Base-by-base conservation (phyloP, 345 rosid species). In the Hibiscus trionum region DNA sequence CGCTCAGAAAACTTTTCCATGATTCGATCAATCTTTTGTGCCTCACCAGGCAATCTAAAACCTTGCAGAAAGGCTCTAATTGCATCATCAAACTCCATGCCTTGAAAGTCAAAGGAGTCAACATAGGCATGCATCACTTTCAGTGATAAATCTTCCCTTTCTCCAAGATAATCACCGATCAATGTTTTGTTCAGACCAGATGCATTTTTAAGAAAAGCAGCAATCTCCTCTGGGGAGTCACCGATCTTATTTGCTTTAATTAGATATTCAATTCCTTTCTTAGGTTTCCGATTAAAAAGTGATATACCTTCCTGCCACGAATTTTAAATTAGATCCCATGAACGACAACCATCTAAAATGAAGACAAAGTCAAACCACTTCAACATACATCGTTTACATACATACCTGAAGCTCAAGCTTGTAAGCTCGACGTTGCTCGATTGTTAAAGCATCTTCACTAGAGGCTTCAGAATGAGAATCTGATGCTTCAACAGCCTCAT, bases 231-330 rank as follows among this genome's bases (percentile, higher is more conserved):
- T 0, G 97, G 96, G 21, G 99, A 84, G 74, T 76, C 79, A 17
- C 99, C 99, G 78, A 95, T 91, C 82, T 95, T 95, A 80, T 87
- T 95, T 76, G 99, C 92, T 80, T 89, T 92, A 77, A 95, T 87
- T 57, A 95, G 90, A 85, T 92, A 95, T 77, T 89, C 97, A 84
- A 95, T 92, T 50, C 99, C 99, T 82, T 86, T 95, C 81, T 89
- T 92, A 77, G 99, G 97, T 77, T 95, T 95, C 85, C 88, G 84
- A 78, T 95, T 95, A 82, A 95, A 95, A 84, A 93, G 92, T 77
- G 99, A 92, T 70, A 95, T 93, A 88, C 99, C 99, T 90, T 95
- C 99, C 99, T 93, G 99, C 90, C 96, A 88, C 69, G 79, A 84
- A 80, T 47, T 73, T 80, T 55, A 79, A 77, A 86, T 78, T 73